Evolutionary conservation across 2,329 filamentous ascomycete genomes (phyloP).

Genomic region (Salinomyces thailandicus): DNA sequence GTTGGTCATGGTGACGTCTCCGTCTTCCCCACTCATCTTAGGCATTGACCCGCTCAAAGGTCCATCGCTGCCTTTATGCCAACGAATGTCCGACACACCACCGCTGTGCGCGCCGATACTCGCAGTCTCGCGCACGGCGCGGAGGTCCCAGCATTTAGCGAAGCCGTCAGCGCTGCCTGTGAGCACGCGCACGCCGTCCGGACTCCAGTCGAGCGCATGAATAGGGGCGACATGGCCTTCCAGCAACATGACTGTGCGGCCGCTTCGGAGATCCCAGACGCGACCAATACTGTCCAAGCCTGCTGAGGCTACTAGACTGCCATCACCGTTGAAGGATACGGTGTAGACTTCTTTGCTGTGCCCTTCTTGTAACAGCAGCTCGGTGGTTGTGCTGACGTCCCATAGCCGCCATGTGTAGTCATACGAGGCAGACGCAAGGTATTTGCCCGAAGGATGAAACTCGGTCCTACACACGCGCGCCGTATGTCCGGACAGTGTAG

Average conservation of each 20-base stretch:
- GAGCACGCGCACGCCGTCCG: slow-evolving; percentile 85
- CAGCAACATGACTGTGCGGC: slow-evolving; percentile 88
- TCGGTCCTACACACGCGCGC: slow-evolving; percentile 85
- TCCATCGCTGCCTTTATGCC: slow-evolving; percentile 83
- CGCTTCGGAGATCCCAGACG: slow-evolving; percentile 89
- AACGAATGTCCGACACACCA: slow-evolving; percentile 83
- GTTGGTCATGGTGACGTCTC: slow-evolving; percentile 12
- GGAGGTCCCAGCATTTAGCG: slow-evolving; percentile 95
- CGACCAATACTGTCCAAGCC: slow-evolving; percentile 89
- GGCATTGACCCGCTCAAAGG: slow-evolving; percentile 45
- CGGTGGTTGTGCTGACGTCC: slow-evolving; percentile 78
- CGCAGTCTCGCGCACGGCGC: slow-evolving; percentile 73
- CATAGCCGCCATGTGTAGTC: slow-evolving; percentile 96
- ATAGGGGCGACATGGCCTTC: slow-evolving; percentile 91
- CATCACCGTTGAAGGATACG: slow-evolving; percentile 81
- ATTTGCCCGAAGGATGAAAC: slow-evolving; percentile 85
- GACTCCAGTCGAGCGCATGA: slow-evolving; percentile 83
- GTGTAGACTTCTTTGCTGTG: slow-evolving; percentile 90
- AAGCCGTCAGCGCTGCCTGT: slow-evolving; percentile 89
- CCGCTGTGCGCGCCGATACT: slow-evolving; percentile 85
- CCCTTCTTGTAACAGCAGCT: slow-evolving; percentile 82
- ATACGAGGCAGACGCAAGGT: slow-evolving; percentile 84
- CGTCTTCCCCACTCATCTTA: slow-evolving; percentile 2
- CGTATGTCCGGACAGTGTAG: slow-evolving; percentile 71
- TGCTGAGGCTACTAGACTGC: slow-evolving; percentile 81